Evolutionary conservation across 257 asterid species (phyloP).

Genomic region (Solanum sitiens): DNA sequence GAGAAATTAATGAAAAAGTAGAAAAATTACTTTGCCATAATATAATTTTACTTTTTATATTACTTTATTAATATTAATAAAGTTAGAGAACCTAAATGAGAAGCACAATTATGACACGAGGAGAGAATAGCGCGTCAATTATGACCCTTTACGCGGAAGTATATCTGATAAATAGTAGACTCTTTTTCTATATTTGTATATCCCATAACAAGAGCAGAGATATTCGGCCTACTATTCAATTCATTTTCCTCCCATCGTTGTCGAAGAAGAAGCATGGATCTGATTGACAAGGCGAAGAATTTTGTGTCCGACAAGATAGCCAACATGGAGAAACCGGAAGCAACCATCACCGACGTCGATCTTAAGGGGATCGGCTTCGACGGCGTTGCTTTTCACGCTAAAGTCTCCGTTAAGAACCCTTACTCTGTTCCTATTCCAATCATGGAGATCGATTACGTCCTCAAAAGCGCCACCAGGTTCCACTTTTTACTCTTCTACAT

Average conservation of each 20-base stretch:
- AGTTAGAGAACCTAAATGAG: background rate
- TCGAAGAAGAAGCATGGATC: slow-evolving; percentile 25
- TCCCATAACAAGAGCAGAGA: background rate
- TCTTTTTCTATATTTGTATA: background rate
- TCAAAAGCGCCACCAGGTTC: slow-evolving; percentile 57
- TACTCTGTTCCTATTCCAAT: slow-evolving; percentile 52
- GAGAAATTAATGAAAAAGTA: no score
- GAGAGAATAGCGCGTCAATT: background rate
- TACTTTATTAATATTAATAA: background rate
- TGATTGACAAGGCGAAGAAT: slow-evolving; percentile 51
- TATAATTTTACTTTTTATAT: background rate
- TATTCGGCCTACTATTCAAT: background rate
- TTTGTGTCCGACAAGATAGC: slow-evolving; percentile 11
- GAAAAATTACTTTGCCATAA: background rate
- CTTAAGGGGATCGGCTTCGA: slow-evolving; percentile 39
- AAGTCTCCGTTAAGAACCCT: slow-evolving; percentile 43
- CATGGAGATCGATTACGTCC: slow-evolving; percentile 46
- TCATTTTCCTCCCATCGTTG: background rate
- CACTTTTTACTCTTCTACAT: background rate
- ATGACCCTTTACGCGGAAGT: background rate
- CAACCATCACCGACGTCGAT: slow-evolving; percentile 55
- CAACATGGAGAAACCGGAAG: slow-evolving; percentile 55
- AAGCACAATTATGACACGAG: background rate
- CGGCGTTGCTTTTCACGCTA: slow-evolving; percentile 47
- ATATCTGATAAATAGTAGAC: background rate